A percentile compares a stretch with the other conserved stretches of the same genome.
Conservation (phyloP, 495 filamentous ascomycete genomes). For the Pseudomonodictys pantanalensis region DNA sequence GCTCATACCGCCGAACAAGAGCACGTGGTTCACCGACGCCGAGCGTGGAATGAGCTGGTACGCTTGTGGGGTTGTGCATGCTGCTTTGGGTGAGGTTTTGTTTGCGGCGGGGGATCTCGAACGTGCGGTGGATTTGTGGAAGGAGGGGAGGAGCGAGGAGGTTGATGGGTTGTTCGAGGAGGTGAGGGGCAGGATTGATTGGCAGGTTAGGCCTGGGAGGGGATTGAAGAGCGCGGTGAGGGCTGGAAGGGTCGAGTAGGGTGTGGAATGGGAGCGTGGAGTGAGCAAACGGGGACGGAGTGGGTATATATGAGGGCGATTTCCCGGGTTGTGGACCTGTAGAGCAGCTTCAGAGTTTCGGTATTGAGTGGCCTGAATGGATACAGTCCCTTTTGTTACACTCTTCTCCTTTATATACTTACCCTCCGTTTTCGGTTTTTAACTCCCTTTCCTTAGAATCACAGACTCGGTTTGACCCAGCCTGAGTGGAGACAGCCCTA, state of each 20-base stretch:
- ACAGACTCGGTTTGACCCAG: too few species aligned
- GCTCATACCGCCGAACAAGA: constrained; percentile 14
- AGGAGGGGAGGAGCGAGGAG: background rate
- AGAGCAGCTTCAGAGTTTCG: too few species aligned
- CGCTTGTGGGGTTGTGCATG: constrained; percentile 7
- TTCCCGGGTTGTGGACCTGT: too few species aligned
- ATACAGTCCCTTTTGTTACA: too few species aligned
- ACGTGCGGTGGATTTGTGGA: constrained; percentile 11
- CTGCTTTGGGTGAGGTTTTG: constrained; percentile 17
- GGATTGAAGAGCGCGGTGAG: constrained; percentile 5
- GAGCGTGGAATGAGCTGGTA: constrained; percentile 13
- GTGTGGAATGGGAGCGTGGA: too few species aligned
- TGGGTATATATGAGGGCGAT: too few species aligned
- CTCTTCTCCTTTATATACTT: too few species aligned
- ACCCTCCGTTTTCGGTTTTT: too few species aligned
- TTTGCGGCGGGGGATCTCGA: constrained; percentile 27
- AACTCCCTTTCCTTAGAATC: too few species aligned
- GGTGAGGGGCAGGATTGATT: constrained; percentile 23
- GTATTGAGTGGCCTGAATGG: too few species aligned
- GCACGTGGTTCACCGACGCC: constrained; percentile 10
- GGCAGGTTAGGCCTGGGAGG: constrained; percentile 10
- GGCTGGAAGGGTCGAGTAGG: constrained; percentile 1
- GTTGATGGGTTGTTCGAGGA: background rate
- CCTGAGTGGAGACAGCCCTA: too few species aligned
- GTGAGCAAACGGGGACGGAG: too few species aligned